Base-by-base conservation (phyloP, 2,329 filamentous ascomycete genomes). In the Botrytis medusae region DNA sequence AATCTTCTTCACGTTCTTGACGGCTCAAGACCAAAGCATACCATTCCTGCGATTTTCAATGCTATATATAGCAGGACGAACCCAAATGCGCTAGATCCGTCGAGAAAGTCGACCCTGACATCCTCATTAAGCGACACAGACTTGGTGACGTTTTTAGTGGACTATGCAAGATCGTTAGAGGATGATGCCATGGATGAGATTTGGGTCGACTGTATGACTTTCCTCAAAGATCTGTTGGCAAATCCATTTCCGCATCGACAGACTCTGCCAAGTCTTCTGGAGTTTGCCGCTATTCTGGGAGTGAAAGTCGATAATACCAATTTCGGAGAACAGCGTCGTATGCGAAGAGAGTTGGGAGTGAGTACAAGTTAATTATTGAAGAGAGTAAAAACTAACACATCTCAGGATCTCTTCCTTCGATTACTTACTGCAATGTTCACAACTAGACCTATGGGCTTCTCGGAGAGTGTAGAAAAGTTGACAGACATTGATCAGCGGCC, bases 151-250 rank as follows among this genome's bases (percentile, higher is more conserved):
- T 99, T 99, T 81, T 83, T 98, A 62, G 93, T 97, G 12, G 93
- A 96, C 75, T 99, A 99, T 82, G 92, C 94, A 0, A 89, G 89
- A 44, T 96, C 95, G 0, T 86, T 98, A 20, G 96, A 99, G 79
- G 96, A 99, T 79, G 96, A 99, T 84, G 93, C 96, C 25, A 95
- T 98, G 88, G 96, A 99, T 79, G 96, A 99, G 82, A 97, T 99
- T 67, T 99, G 96, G 96, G 87, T 91, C 59, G 95, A 99, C 81
- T 99, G 95, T 81, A 94, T 95, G 79, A 89, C 92, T 0, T 99
- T 99, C 82, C 83, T 98, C 74, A 92, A 91, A 76, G 97, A 99
- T 80, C 88, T 99, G 42, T 86, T 99, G 42, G 90, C 92, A 37
- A 99, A 99, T 79, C 97, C 96, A 1, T 94, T 99, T 79, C 96